Evolutionary conservation across 441 rosid species (phyloP), one percentile per base, ranked within the genome.

Genomic region (California macrophylla): DNA sequence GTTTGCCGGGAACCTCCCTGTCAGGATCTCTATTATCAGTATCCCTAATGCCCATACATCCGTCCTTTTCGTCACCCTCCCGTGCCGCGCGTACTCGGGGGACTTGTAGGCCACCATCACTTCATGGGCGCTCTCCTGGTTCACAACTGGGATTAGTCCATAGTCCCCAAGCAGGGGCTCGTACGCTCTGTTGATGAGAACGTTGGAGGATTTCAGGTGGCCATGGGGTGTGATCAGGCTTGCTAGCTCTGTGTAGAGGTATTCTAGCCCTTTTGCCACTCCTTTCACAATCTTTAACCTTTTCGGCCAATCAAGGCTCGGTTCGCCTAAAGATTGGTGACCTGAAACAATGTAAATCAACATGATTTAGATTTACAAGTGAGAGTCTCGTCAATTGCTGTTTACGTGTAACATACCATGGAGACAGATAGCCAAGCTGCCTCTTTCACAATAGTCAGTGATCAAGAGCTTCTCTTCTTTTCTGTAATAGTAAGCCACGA

Each of bases 391-490:
- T 18, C 15, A n/a, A n/a, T n/a, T n/a, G n/a, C n/a, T n/a, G n/a
- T n/a, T n/a, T n/a, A n/a, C n/a, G n/a, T n/a, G n/a, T n/a, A n/a
- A 15, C 20, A 16, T 85, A 88, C 98, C 85, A 64, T 92, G 99
- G 50, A 94, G 91, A 69, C 84, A 89, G 79, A 83, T 82, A 21
- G 98, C 94, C 84, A 94, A 81, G 88, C 97, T 85, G 23, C 93
- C 86, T 30, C 82, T 81, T 32, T 80, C 79, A 18, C 87, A 76
- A 72, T 68, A 92, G 75, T 82, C 85, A 4, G 89, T 69, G 45
- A 92, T 80, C 86, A 94, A 76, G n/a, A 94, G 92, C 80, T 92
- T 92, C 84, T 94, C 99, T 75, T 92, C 97, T 80, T 75, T 90
- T 66, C 97, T 82, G 69, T 94, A 92, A 75, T 94, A 89, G 81